Base-by-base conservation (phyloP, 2,329 filamentous ascomycete genomes). In the Aspergillus sp. region DNA sequence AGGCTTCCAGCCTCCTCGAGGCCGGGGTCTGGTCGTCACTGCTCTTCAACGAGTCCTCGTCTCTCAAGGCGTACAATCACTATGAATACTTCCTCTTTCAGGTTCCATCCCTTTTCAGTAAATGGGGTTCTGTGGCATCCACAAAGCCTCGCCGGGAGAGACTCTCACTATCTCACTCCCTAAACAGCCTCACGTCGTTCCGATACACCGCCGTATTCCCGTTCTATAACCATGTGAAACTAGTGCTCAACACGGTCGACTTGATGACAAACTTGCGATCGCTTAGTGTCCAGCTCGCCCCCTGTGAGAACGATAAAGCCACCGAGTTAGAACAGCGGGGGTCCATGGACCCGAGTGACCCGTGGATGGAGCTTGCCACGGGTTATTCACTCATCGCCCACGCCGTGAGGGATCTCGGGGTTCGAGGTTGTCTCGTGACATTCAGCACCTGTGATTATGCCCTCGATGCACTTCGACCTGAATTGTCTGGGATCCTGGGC, bases 41-140 rank as follows among this genome's bases (percentile, higher is more conserved):
- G 0, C 74, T 81, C 2, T 81, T 91, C 58, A 92, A 92, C 65
- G 88, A 93, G 71, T 87, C 88, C 7, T 89, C 87, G 0, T 89
- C 84, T 4, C 79, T 88, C n/a, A 79, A 80, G 52, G 86, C 84
- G 5, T 92, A 89, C 71, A 80, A 81, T 44, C 85, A 82, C 3
- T 88, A 89, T 66, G 85, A 90, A 61, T 90, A 86, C 70, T 89
- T 87, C 63, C 76, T 85, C 32, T 83, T 84, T 42, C 76, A 78
- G 1, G 80, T 87, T 5, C 86, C 84, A 0, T 85, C 85, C 13
- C 77, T 88, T 51, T 71, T 89, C 1, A 76, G 77, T 19, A 76
- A 63, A 51, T 72, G 71, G 71, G 68, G 59, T 66, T 61, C 54
- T 62, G 64, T 54, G 71, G 77, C 54, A 61, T 75, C 57, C 54